phyloP scores from a whole-genome alignment of 192 early-diverging fungal species.

The Helicostylum pulchrum region DNA sequence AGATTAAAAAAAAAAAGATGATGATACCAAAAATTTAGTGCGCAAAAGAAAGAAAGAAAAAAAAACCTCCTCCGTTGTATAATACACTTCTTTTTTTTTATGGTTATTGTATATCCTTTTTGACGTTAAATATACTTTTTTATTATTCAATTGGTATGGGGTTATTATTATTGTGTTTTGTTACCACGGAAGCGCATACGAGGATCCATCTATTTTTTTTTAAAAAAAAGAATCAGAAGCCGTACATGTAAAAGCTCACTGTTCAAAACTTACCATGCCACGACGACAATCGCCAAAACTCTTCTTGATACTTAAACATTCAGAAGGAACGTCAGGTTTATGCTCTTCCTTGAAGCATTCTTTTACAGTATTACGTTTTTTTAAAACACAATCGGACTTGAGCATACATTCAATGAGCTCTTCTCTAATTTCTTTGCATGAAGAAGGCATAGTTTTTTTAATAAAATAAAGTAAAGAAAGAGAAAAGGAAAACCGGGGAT shows the following conservation, averaged over 20 bases:
- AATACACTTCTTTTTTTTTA: background rate
- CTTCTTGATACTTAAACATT: conserved; percentile 51
- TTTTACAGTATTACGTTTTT: conserved; percentile 42
- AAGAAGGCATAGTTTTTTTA: conserved; percentile 45
- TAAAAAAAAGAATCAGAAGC: background rate
- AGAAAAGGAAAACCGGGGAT: conserved; percentile 2
- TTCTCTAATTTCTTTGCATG: conserved; percentile 54
- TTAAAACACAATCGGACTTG: conserved; percentile 52
- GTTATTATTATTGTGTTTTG: conserved; percentile 35
- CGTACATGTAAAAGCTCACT: background rate
- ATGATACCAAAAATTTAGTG: too few relatives aligned
- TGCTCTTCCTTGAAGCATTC: conserved; percentile 55
- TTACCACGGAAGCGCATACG: conserved; percentile 51
- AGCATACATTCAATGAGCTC: conserved; percentile 56
- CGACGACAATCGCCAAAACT: conserved; percentile 57
- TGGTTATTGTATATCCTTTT: too few relatives aligned
- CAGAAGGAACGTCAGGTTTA: conserved; percentile 45
- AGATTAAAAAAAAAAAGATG: conserved; percentile 48
- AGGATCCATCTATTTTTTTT: conserved; percentile 43
- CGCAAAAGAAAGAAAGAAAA: too few relatives aligned
- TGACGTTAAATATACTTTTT: background rate
- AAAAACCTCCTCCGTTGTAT: background rate
- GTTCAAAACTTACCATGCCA: conserved; percentile 42
- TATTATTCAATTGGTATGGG: conserved; percentile 6
- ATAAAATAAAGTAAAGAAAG: background rate